A percentile compares a stretch with the other conserved stretches of the same genome.
phyloP scores from a whole-genome alignment of 176 grass and related monocot species.

The Carex scoparia region DNA sequence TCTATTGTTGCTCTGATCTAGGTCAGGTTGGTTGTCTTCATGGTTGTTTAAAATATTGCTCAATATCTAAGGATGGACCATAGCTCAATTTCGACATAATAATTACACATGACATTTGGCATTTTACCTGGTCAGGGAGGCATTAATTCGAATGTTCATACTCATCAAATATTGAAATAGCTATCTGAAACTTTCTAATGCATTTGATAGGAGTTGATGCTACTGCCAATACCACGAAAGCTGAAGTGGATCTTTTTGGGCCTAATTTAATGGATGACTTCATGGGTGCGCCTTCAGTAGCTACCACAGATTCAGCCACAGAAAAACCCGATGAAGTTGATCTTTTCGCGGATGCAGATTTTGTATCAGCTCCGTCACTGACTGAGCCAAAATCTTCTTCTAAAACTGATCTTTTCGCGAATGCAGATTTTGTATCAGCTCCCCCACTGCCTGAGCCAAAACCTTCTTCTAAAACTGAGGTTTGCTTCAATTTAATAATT shows the following conservation, averaged over 20 bases:
- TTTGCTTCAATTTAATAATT: constrained; percentile 27
- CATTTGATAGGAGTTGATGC: constrained; percentile 42
- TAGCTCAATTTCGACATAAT: background rate
- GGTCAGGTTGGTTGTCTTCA: background rate
- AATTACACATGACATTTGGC: background rate
- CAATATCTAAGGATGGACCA: background rate
- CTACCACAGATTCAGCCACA: constrained; percentile 33
- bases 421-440: constrained; percentile 82
- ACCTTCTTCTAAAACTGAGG: constrained; percentile 39
- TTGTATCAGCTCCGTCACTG: constrained; percentile 51
- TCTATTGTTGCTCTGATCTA: background rate
- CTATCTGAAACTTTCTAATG: background rate
- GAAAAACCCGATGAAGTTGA: constrained; percentile 49
- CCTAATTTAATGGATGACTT: constrained; percentile 80
- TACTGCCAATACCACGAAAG: constrained; percentile 22
- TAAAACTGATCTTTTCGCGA: constrained; percentile 64
- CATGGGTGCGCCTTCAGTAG: constrained; percentile 37
- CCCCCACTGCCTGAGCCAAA: constrained; percentile 34
- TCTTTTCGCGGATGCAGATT: constrained; percentile 90
- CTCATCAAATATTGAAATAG: background rate
- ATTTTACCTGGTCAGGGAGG: background rate
- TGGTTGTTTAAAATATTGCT: background rate
- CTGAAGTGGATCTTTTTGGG: constrained; percentile 70
- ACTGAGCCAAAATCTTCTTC: constrained; percentile 33
- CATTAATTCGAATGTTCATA: background rate